Base-by-base conservation (phyloP, 371 early-diverging fungal genomes). In the Mucor mucedo region DNA sequence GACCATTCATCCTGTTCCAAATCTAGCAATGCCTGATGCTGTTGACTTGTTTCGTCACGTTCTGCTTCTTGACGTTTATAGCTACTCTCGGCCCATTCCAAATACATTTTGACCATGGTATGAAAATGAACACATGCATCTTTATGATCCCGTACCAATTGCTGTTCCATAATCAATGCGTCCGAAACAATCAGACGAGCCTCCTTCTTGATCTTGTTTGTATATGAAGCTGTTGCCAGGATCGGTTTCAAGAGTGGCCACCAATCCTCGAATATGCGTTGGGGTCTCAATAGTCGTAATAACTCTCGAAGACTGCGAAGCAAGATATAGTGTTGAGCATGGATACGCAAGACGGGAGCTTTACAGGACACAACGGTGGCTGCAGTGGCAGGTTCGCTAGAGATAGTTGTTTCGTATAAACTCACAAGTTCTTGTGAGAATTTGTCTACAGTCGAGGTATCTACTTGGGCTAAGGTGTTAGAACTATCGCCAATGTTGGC, bases 1-100 rank as follows among this genome's bases (percentile, higher is more conserved):
- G 78, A 79, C 82, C 79, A 82, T 50, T 77, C 78, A 42, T 77
- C 76, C 39, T 79, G 76, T 38, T 77, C 82, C 5, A 79, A 52
- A 55, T 77, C 78, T 38, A 79, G 60, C 29, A 82, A 56, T 0
- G 71, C 71, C 16, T 72, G 76, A 41, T 76, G 76, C 39, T 72
- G 71, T 28, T 58, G 47, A 28, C 60, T 52, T 28, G 73, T 58
- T 5, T 70, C 73, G 11, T 71, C 54, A 39, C 58, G 44, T 5
- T 70, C 63, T 11, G 58, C 66, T 28, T 65, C 60, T 40, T 76
- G 55, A 21, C 65, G 55, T 35, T 72, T 56, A 27, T 77, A 72
- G 29, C 66, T 61, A 9, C 55, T 67, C 30, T 76, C 68, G 4
- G 70, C 69, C 69, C 73, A 72, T 16, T 64, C 74, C 32, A 79